A percentile compares a stretch with the other conserved stretches of the same genome.
phyloP scores from a whole-genome alignment of 202 grass and related monocot genomes.

The Hordeum pubiflorum region DNA sequence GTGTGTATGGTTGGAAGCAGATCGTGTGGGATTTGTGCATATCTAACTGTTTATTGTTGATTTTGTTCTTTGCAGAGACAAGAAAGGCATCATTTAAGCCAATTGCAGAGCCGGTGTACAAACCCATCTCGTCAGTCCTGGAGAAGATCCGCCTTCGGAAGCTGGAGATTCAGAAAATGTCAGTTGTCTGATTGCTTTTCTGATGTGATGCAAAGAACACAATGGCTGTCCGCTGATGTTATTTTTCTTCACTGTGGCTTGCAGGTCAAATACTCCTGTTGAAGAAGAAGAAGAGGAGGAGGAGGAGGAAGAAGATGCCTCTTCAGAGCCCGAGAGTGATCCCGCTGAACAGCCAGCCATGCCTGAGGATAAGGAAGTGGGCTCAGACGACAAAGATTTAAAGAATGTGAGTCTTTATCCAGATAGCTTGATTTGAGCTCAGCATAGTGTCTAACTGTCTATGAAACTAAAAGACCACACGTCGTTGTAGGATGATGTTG shows the following conservation, averaged over 20 bases:
- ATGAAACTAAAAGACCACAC: not conserved
- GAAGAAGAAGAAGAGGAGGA: constrained; percentile 22
- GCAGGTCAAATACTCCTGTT: constrained; percentile 37
- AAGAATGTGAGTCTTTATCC: constrained; percentile 39
- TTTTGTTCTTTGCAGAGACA: constrained; percentile 41
- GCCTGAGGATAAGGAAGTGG: constrained; percentile 18
- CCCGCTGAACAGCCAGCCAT: not conserved
- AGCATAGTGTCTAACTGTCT: not conserved
- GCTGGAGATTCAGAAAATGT: constrained; percentile 65
- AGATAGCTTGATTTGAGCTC: not conserved
- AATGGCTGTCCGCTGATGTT: not conserved
- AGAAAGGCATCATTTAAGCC: constrained; percentile 67
- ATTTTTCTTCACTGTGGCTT: not conserved
- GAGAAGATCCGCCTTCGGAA: constrained; percentile 93
- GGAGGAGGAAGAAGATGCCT: constrained; percentile 5
- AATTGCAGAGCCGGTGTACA: constrained; percentile 43
- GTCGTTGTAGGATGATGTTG: constrained; percentile 23
- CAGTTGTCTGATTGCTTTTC: not conserved
- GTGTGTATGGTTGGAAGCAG: not conserved
- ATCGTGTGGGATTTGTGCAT: not conserved
- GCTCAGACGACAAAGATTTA: constrained; percentile 8
- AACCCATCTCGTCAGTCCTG: constrained; percentile 84
- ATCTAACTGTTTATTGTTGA: not conserved
- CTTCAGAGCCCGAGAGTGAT: constrained; percentile 12
- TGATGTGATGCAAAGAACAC: not conserved